Conservation (phyloP, 176 grass and related monocot species). For the Cymbopogon citratus region DNA sequence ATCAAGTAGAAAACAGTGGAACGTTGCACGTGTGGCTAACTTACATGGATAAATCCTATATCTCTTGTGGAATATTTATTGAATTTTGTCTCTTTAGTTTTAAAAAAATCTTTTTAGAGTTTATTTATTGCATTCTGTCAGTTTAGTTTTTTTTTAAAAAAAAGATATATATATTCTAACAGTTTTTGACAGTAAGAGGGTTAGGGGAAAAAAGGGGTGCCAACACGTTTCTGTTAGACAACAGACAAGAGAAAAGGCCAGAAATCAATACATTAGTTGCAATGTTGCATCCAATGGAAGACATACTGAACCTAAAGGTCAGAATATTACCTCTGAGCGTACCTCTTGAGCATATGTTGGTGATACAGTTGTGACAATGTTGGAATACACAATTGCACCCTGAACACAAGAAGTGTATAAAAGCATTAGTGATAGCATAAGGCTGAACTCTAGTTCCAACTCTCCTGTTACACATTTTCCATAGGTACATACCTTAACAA, state of each 20-base stretch:
- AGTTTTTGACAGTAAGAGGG: neutral
- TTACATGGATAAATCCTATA: neutral
- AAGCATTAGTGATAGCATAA: slow-evolving; percentile 24
- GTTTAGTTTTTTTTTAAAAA: neutral
- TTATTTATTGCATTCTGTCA: neutral
- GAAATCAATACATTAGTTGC: neutral
- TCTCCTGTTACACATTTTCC: slow-evolving; percentile 13
- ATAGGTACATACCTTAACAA: slow-evolving; percentile 70
- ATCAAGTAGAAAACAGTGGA: neutral
- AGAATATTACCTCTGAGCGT: slow-evolving; percentile 67
- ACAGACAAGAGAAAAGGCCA: neutral
- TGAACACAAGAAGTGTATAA: slow-evolving; percentile 35
- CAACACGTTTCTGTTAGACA: neutral
- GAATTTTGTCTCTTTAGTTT: neutral
- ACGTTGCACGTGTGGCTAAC: neutral
- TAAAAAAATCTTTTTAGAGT: neutral
- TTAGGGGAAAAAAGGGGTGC: neutral
- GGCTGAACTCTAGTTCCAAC: slow-evolving; percentile 2
- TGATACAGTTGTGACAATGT: slow-evolving; percentile 96
- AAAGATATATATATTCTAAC: neutral
- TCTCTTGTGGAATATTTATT: neutral
- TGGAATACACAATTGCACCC: slow-evolving; percentile 96
- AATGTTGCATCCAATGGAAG: neutral
- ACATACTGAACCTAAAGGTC: neutral
- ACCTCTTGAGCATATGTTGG: slow-evolving; percentile 97